Conservation (phyloP, 177 flowering plant genomes). For the Vitis hybrid region DNA sequence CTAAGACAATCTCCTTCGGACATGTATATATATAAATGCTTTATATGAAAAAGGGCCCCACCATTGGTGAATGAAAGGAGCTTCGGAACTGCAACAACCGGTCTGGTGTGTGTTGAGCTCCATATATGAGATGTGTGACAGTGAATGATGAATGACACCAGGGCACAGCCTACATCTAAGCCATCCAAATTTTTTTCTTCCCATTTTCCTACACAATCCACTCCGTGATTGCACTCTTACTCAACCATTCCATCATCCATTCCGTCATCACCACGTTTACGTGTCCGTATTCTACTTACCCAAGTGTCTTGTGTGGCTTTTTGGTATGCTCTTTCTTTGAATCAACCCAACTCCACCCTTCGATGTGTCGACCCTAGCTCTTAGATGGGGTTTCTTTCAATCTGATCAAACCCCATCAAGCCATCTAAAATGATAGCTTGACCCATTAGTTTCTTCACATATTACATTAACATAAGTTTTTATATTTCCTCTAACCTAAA, state of each 20-base stretch:
- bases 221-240: conserved; percentile 58
- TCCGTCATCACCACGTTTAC: conserved; percentile 67
- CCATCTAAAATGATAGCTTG: background rate
- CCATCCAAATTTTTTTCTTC: conserved; percentile 17
- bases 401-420: background rate
- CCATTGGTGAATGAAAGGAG: conserved; percentile 47
- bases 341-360: background rate
- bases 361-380: background rate
- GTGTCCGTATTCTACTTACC: conserved; percentile 9
- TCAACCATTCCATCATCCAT: conserved; percentile 65
- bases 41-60: conserved; percentile 17
- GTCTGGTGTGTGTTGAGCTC: conserved; percentile 28
- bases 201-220: conserved; percentile 29
- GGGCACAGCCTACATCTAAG: conserved; percentile 32
- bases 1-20: no score
- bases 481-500: background rate
- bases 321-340: background rate
- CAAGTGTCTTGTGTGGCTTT: background rate
- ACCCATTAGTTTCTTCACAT: no score
- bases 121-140: conserved; percentile 16
- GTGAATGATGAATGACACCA: conserved; percentile 36
- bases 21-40: no score
- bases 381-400: background rate
- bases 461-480: background rate
- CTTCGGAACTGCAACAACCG: conserved; percentile 46